Evolutionary conservation across 257 asterid genomes (phyloP).

Genomic region (Solanum sitiens): DNA sequence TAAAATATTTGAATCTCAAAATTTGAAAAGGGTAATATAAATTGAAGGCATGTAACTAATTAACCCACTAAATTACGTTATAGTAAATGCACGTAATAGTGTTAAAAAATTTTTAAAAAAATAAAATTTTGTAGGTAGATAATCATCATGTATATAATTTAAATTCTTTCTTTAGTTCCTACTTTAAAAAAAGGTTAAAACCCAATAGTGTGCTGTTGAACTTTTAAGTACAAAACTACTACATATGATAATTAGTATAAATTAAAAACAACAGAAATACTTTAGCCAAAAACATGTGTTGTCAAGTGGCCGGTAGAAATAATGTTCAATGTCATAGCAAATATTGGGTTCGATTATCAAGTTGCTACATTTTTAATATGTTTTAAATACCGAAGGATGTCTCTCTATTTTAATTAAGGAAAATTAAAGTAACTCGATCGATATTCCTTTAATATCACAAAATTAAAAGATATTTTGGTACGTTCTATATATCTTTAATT

Average conservation of each 20-base stretch:
- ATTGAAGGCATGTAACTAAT: neutral
- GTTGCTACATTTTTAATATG: neutral
- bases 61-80: neutral
- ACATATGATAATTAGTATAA: neutral
- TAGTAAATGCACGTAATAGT: neutral
- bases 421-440: neutral
- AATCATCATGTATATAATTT: neutral
- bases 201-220: neutral
- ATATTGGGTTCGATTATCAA: neutral
- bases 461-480: too few relatives aligned
- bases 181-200: neutral
- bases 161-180: too few relatives aligned
- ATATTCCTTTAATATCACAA: too few relatives aligned
- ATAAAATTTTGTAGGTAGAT: too few relatives aligned
- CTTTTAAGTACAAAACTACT: neutral
- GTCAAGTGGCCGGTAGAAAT: neutral
- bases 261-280: neutral
- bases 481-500: too few relatives aligned
- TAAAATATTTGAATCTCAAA: neutral
- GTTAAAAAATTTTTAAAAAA: neutral
- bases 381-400: too few relatives aligned
- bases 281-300: neutral
- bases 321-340: too few relatives aligned
- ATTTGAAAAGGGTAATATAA: too few relatives aligned
- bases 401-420: neutral